Evolutionary conservation across 768 basidiomycete species (phyloP).

Genomic region (Tylopilus sp.): DNA sequence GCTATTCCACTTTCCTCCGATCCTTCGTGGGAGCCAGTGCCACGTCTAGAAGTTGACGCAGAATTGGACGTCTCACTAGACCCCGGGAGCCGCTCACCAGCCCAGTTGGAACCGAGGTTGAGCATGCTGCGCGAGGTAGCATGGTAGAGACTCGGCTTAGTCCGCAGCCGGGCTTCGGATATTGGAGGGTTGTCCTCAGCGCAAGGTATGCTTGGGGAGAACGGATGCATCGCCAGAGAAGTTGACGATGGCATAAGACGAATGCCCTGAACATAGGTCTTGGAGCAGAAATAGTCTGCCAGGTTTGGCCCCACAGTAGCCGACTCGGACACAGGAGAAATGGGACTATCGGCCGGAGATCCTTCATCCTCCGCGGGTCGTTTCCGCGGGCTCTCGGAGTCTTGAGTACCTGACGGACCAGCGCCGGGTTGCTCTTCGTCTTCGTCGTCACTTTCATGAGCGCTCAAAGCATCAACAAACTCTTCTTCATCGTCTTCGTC

Average conservation of each 20-base stretch:
- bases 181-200: constrained; percentile 3
- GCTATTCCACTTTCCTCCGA: constrained; percentile 21
- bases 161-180: constrained; percentile 8
- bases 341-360: not conserved
- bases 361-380: constrained; percentile 3
- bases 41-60: constrained; percentile 12
- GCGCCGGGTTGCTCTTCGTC: constrained; percentile 28
- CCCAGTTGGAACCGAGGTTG: constrained; percentile 41
- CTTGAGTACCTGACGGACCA: constrained; percentile 10
- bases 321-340: constrained; percentile 3
- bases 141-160: constrained; percentile 50
- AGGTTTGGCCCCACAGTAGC: not conserved
- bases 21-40: constrained; percentile 11
- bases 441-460: constrained; percentile 38
- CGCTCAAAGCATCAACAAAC: constrained; percentile 33
- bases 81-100: constrained; percentile 27
- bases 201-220: constrained; percentile 17
- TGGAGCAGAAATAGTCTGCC: constrained; percentile 5
- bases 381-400: constrained; percentile 10
- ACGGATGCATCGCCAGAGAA: constrained; percentile 10
- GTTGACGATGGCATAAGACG: constrained; percentile 4
- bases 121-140: constrained; percentile 64
- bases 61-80: constrained; percentile 14
- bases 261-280: constrained; percentile 5
- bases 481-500: constrained; percentile 37